Conservation (phyloP, 2,329 filamentous ascomycete genomes). For the Microthyrium microscopicum region DNA sequence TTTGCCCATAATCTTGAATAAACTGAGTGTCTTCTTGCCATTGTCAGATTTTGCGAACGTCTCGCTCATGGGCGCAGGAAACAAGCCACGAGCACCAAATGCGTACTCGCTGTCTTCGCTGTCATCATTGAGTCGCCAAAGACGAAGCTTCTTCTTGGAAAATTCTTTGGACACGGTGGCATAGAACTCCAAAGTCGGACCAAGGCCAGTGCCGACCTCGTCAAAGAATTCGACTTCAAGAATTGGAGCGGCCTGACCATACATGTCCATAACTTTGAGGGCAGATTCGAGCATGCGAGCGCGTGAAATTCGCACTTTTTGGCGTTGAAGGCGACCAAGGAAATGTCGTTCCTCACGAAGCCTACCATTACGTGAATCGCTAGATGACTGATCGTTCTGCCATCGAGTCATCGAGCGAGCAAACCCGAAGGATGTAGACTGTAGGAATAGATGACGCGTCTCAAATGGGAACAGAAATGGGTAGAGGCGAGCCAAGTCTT, state of each 20-base stretch:
- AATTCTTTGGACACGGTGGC: constrained; percentile 95
- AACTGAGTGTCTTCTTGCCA: constrained; percentile 71
- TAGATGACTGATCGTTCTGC: constrained; percentile 77
- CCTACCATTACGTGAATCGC: constrained; percentile 65
- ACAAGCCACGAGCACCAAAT: constrained; percentile 68
- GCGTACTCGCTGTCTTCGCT: constrained; percentile 62
- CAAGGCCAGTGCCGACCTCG: constrained; percentile 89
- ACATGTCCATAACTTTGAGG: constrained; percentile 96
- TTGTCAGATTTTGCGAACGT: constrained; percentile 58
- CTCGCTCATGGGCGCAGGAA: constrained; percentile 77
- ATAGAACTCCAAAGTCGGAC: constrained; percentile 94
- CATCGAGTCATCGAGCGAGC: constrained; percentile 93
- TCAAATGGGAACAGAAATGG: constrained; percentile 98
- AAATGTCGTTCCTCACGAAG: constrained; percentile 79
- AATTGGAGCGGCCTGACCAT: constrained; percentile 90
- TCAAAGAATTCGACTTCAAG: constrained; percentile 98
- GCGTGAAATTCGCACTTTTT: constrained; percentile 94
- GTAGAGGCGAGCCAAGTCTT: constrained; percentile 83
- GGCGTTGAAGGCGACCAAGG: constrained; percentile 76
- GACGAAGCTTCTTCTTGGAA: constrained; percentile 87
- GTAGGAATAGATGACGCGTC: constrained; percentile 87
- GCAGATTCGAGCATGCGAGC: constrained; percentile 92
- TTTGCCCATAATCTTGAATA: constrained; percentile 89
- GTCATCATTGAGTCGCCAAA: constrained; percentile 86
- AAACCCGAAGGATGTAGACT: constrained; percentile 97